Evolutionary conservation across 2,329 filamentous ascomycete species (phyloP).

Genomic region (Microthyrium microscopicum): DNA sequence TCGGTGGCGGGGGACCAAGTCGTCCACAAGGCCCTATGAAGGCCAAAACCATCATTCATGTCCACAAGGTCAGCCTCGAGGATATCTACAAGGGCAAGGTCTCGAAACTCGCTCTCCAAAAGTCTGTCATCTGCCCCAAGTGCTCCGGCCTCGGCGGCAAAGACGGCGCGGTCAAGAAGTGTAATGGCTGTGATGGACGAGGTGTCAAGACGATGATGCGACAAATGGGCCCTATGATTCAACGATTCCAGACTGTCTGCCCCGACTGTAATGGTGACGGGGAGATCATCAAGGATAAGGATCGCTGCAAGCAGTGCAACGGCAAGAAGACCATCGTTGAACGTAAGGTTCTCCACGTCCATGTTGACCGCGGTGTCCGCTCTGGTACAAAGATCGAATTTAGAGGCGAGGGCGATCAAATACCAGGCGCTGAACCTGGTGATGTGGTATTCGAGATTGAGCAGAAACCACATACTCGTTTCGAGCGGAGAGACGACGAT

Average conservation of each 20-base stretch:
- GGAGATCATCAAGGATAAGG: slow-evolving; percentile 91
- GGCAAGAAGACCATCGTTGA: slow-evolving; percentile 98
- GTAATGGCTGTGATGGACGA: slow-evolving; percentile 74
- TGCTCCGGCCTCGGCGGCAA: slow-evolving; percentile 92
- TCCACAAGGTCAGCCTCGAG: slow-evolving; percentile 94
- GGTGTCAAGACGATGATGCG: slow-evolving; percentile 99
- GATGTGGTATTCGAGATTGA: slow-evolving; percentile 98
- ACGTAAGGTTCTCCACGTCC: slow-evolving; percentile 94
- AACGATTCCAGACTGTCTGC: slow-evolving; percentile 98
- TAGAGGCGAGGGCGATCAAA: slow-evolving; percentile 89
- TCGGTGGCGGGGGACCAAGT: slow-evolving; percentile 55
- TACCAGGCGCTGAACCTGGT: slow-evolving; percentile 79
- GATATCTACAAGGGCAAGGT: slow-evolving; percentile 97
- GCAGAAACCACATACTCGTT: slow-evolving; percentile 92
- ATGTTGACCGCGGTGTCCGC: slow-evolving; percentile 87
- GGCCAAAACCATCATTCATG: slow-evolving; percentile 92
- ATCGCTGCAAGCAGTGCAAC: slow-evolving; percentile 88
- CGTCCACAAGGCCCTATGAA: slow-evolving; percentile 70
- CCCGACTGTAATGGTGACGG: slow-evolving; percentile 96
- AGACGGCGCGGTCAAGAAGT: slow-evolving; percentile 92
- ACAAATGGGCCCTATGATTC: slow-evolving; percentile 99
- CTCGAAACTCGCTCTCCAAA: slow-evolving; percentile 91
- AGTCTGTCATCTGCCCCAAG: slow-evolving; percentile 90
- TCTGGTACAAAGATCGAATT: slow-evolving; percentile 95
- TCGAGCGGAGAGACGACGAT: slow-evolving; percentile 92